Conservation (phyloP, 1,284 basidiomycete genomes). For the Naganishia cerealis region DNA sequence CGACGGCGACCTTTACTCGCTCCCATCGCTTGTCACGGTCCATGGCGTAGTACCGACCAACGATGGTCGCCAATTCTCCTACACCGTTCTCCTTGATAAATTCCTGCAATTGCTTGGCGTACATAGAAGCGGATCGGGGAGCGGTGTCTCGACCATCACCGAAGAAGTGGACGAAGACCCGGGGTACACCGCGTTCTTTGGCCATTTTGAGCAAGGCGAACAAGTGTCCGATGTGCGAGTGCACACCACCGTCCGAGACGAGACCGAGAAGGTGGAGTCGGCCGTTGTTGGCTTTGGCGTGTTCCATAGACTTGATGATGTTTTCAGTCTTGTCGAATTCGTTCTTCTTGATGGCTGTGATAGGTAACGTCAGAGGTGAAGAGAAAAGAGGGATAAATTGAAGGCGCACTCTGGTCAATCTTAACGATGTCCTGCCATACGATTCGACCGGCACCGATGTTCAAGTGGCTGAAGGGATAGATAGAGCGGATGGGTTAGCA, state of each 20-base stretch:
- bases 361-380: neutral
- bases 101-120: slow-evolving; percentile 71
- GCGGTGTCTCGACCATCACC: slow-evolving; percentile 84
- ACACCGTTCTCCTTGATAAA: slow-evolving; percentile 71
- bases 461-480: slow-evolving; percentile 66
- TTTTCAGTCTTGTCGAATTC: slow-evolving; percentile 75
- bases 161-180: slow-evolving; percentile 85
- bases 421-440: slow-evolving; percentile 94
- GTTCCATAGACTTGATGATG: slow-evolving; percentile 71
- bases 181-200: slow-evolving; percentile 75
- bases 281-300: slow-evolving; percentile 75
- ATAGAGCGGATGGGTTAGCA: neutral
- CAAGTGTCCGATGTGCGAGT: slow-evolving; percentile 83
- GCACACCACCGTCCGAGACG: slow-evolving; percentile 90
- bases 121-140: slow-evolving; percentile 71
- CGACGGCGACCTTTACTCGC: slow-evolving; percentile 79
- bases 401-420: slow-evolving; percentile 67
- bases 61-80: slow-evolving; percentile 68
- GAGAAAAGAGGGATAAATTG: neutral
- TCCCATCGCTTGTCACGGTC: slow-evolving; percentile 95
- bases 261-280: slow-evolving; percentile 79
- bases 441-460: slow-evolving; percentile 85
- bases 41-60: slow-evolving; percentile 91
- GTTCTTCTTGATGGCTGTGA: slow-evolving; percentile 71
- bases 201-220: slow-evolving; percentile 83